A percentile compares a stretch with the other conserved stretches of the same genome.
These are phyloP conservation scores for Venturia oleaginea DNA, from an alignment of 2,329 filamentous ascomycete species.

Conservation along the genomic window DNA sequence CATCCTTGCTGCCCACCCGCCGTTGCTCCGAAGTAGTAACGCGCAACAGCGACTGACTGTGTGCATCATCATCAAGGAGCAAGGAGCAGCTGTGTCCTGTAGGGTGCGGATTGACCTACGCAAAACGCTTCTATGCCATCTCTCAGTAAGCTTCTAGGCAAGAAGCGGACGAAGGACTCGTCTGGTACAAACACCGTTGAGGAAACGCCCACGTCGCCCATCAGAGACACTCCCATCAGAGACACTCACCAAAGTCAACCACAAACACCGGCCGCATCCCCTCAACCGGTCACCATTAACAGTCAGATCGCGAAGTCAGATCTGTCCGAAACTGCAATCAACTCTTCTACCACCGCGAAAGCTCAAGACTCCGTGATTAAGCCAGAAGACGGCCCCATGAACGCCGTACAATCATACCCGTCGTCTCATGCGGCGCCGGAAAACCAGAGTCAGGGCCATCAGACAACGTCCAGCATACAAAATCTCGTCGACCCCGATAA, in stretches of 20 bases:
- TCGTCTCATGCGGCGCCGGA: neutral
- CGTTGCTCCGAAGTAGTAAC: neutral
- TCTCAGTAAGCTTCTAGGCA: slow-evolving; percentile 84
- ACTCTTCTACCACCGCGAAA: neutral
- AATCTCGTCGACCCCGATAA: slow-evolving; percentile 63
- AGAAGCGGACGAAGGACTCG: slow-evolving; percentile 94
- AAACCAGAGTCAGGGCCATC: slow-evolving; percentile 22
- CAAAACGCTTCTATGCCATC: slow-evolving; percentile 63
- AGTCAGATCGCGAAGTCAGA: slow-evolving; percentile 15
- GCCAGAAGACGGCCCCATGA: slow-evolving; percentile 9
- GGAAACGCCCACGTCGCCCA: slow-evolving; percentile 55
- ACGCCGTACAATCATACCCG: slow-evolving; percentile 3
- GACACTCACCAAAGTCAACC: slow-evolving; percentile 53
- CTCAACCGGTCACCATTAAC: slow-evolving; percentile 14
- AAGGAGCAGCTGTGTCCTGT: slow-evolving; percentile 1
- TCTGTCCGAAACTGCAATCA: neutral
- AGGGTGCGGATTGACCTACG: neutral
- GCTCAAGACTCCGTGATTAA: slow-evolving; percentile 2
- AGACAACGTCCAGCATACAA: slow-evolving; percentile 71
- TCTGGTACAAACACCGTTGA: slow-evolving; percentile 48
- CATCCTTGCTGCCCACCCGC: slow-evolving; percentile 1
- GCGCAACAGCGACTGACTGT: neutral
- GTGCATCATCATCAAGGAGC: slow-evolving; percentile 4
- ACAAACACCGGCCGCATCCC: slow-evolving; percentile 29
- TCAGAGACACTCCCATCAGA: slow-evolving; percentile 56